Evolutionary conservation across 2,329 filamentous ascomycete genomes (phyloP).

Genomic region (Alternaria conjuncta): DNA sequence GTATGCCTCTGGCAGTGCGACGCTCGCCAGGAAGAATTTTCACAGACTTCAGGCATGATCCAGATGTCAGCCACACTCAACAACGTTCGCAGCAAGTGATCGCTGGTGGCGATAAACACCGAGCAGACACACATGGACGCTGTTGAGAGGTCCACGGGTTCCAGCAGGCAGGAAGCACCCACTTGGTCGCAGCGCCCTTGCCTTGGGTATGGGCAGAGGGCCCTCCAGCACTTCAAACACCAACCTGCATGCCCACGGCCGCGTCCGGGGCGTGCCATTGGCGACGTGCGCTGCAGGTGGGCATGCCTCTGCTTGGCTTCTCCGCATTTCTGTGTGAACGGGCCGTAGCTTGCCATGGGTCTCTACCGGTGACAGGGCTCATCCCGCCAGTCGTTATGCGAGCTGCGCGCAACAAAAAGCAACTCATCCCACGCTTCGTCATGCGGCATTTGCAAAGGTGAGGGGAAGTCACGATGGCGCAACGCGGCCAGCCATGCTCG

Average conservation of each 20-base stretch:
- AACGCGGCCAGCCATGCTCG: slow-evolving; percentile 14
- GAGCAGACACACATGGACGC: slow-evolving; percentile 17
- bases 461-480: slow-evolving; percentile 26
- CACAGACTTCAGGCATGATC: slow-evolving; percentile 16
- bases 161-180: slow-evolving; percentile 26
- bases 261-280: slow-evolving; percentile 13
- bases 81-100: background rate
- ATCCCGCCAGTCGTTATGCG: slow-evolving; percentile 16
- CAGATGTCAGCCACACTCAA: slow-evolving; percentile 21
- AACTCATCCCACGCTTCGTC: slow-evolving; percentile 27
- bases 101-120: slow-evolving; percentile 12
- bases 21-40: slow-evolving; percentile 32
- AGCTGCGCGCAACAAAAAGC: slow-evolving; percentile 22
- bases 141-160: slow-evolving; percentile 25
- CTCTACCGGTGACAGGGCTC: slow-evolving; percentile 11
- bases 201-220: slow-evolving; percentile 10
- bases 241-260: slow-evolving; percentile 3
- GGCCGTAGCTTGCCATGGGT: slow-evolving; percentile 25
- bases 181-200: slow-evolving; percentile 23
- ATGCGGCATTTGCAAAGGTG: slow-evolving; percentile 17
- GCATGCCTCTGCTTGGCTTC: slow-evolving; percentile 17
- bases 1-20: slow-evolving; percentile 14
- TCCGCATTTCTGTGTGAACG: slow-evolving; percentile 27
- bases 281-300: slow-evolving; percentile 5
- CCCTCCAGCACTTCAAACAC: slow-evolving; percentile 14